phyloP scores from a whole-genome alignment of 2,329 filamentous ascomycete genomes.

The Aspergillus awamori region DNA sequence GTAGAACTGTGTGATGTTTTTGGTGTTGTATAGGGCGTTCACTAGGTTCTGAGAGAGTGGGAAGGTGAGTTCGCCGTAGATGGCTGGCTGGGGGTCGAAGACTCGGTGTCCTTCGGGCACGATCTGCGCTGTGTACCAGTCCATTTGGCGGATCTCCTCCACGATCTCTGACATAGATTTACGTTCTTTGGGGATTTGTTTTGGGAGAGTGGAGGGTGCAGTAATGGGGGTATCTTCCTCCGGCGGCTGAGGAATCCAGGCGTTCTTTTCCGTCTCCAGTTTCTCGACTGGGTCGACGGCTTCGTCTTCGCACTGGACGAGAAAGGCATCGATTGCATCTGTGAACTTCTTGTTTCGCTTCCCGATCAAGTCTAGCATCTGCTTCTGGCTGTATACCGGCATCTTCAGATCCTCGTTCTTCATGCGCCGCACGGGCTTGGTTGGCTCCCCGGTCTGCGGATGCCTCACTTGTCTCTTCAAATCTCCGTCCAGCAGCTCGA shows the following conservation, averaged over 20 bases:
- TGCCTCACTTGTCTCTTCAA: slow-evolving; percentile 76
- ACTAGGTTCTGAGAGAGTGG: slow-evolving; percentile 85
- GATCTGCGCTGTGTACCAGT: slow-evolving; percentile 92
- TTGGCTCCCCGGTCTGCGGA: slow-evolving; percentile 72
- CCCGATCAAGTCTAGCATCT: slow-evolving; percentile 86
- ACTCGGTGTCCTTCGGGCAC: slow-evolving; percentile 91
- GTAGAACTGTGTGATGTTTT: slow-evolving; percentile 82
- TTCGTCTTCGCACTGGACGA: slow-evolving; percentile 70
- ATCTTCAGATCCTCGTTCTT: slow-evolving; percentile 82
- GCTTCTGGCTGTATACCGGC: slow-evolving; percentile 89
- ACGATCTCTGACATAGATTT: slow-evolving; percentile 83
- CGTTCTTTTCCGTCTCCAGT: slow-evolving; percentile 62
- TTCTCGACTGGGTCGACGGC: slow-evolving; percentile 67
- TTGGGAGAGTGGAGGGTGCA: slow-evolving; percentile 58
- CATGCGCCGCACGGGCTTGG: slow-evolving; percentile 67
- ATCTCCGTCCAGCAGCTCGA: slow-evolving; percentile 92
- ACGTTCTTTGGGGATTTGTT: slow-evolving; percentile 76
- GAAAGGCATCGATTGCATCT: slow-evolving; percentile 73
- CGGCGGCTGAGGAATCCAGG: slow-evolving; percentile 65
- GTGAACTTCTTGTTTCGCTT: slow-evolving; percentile 84
- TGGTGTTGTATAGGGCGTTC: slow-evolving; percentile 94
- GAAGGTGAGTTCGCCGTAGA: slow-evolving; percentile 84
- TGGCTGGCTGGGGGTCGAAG: slow-evolving; percentile 79
- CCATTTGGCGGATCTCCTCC: slow-evolving; percentile 74
- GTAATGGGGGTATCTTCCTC: slow-evolving; percentile 40